These are phyloP conservation scores for Spinacia oleracea DNA, from an alignment of 179 eudicot species.

Conservation along the genomic window DNA sequence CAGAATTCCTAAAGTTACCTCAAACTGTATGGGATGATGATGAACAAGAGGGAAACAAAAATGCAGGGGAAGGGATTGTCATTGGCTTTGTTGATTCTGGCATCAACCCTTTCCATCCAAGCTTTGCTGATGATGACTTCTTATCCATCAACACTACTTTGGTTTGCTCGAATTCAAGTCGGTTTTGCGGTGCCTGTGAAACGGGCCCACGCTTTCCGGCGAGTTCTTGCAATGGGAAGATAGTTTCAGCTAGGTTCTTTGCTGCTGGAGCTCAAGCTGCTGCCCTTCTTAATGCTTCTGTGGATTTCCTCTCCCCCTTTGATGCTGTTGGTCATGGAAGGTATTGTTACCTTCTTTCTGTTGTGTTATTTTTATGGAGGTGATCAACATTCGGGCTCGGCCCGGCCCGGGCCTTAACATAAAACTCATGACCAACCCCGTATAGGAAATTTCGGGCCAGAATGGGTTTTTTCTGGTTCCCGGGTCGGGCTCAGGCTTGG, in stretches of 20 bases:
- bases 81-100: slow-evolving; percentile 49
- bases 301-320: slow-evolving; percentile 49
- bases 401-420: too few relatives aligned
- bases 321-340: slow-evolving; percentile 61
- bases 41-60: slow-evolving; percentile 17
- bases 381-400: too few relatives aligned
- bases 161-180: slow-evolving; percentile 12
- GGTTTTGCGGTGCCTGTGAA: slow-evolving; percentile 37
- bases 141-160: background rate
- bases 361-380: background rate
- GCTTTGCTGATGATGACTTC: slow-evolving; percentile 30
- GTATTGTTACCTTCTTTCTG: background rate
- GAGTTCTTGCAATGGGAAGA: slow-evolving; percentile 49
- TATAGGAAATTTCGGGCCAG: too few relatives aligned
- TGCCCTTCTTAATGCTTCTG: slow-evolving; percentile 38
- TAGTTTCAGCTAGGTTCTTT: slow-evolving; percentile 46
- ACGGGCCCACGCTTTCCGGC: slow-evolving; percentile 43
- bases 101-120: slow-evolving; percentile 47
- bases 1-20: slow-evolving; percentile 26
- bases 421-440: too few relatives aligned
- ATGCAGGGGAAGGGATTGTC: slow-evolving; percentile 44
- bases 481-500: too few relatives aligned
- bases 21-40: slow-evolving; percentile 29
- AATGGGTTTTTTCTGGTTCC: too few relatives aligned
- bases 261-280: slow-evolving; percentile 50